Evolutionary conservation across 257 asterid genomes (phyloP).

Genomic region (Eucommia ulmoides): DNA sequence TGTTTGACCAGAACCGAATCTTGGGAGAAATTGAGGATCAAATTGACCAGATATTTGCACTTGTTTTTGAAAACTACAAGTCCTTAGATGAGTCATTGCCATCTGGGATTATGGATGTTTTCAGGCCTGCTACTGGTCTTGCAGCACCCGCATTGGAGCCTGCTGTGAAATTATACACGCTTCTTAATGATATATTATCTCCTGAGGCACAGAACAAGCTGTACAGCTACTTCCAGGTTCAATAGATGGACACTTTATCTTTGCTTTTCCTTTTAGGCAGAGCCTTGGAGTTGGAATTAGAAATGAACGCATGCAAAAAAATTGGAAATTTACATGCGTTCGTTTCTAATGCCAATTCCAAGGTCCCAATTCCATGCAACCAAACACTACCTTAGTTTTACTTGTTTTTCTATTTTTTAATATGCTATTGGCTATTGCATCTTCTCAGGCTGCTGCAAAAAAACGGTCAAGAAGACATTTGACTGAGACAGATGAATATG

Average conservation of each 20-base stretch:
- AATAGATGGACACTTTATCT: conserved; percentile 1
- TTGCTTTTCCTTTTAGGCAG: no score
- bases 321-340: no score
- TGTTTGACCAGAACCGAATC: conserved; percentile 33
- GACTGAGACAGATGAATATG: conserved; percentile 45
- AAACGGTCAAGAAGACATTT: conserved; percentile 41
- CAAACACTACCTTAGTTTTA: no score
- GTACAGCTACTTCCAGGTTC: conserved; percentile 36
- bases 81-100: conserved; percentile 36
- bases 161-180: conserved; percentile 32
- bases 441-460: conserved; percentile 36
- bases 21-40: conserved; percentile 42
- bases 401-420: no score
- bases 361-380: no score
- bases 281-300: no score
- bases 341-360: no score
- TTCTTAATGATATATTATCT: conserved; percentile 36
- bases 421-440: neutral
- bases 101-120: conserved; percentile 37
- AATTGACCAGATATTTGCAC: conserved; percentile 32
- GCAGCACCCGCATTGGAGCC: conserved; percentile 38
- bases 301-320: no score
- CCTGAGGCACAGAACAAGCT: conserved; percentile 42
- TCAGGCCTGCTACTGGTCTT: conserved; percentile 31
- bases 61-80: conserved; percentile 40